Base-by-base conservation (phyloP, 2,329 filamentous ascomycete species). In the Neonectria neomacrospora region DNA sequence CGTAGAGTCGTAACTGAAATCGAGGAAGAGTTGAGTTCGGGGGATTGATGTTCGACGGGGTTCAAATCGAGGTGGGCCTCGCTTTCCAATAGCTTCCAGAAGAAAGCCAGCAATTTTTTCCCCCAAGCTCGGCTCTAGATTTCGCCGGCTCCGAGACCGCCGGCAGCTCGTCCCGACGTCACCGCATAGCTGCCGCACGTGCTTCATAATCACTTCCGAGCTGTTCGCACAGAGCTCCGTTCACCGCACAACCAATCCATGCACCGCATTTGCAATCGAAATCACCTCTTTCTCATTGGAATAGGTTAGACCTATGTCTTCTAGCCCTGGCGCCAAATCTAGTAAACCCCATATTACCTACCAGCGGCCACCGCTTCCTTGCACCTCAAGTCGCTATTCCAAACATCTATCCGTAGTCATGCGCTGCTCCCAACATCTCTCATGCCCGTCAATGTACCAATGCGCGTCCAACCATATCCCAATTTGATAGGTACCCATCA, bases 61-160 rank as follows among this genome's bases (percentile, higher is more conserved):
- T 70, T 74, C 67, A 70, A 68, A 64, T 63, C 66, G 64, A 65
- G 51, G 73, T 76, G 76, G 76, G 75, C 70, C 75, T 77, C 67
- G 42, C 67, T 73, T 78, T 78, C 78, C 63, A 80, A 79, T 70
- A 78, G 76, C 78, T 80, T 80, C 78, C 76, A 80, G 76, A 79
- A 78, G 70, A 70, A 61, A 60, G 70, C 68, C 69, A 71, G 73
- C 74, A 78, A 78, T 78, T 79, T 79, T 78, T 79, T 73, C 67
- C 63, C 63, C 58, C 52, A 65, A 66, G 61, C 68, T 68, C 74
- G 75, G 76, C 70, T 59, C 62, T 65, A 67, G 71, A 73, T 76
- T 78, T 77, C 69, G 69, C 75, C 74, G 75, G 67, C 76, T 76
- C 75, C 76, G 76, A 69, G 12, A 53, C 41, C 47, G 32, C 58